Percentiles rank a stretch among this genome's conserved stretches.
These are phyloP conservation scores for Lactarius trivialis DNA, from an alignment of 768 basidiomycete genomes.

Conservation along the genomic window DNA sequence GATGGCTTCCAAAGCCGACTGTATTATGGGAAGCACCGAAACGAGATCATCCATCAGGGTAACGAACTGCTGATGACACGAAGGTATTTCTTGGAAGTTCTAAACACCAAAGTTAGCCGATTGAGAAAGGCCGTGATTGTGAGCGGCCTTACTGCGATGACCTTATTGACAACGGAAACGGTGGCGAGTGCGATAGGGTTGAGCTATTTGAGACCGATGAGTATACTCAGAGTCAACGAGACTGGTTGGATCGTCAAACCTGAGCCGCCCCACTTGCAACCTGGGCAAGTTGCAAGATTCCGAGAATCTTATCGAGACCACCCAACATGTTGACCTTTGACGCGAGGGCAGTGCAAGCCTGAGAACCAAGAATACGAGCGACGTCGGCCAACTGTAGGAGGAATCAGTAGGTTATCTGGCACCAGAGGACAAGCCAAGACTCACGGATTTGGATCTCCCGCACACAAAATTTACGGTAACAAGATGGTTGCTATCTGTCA, in stretches of 20 bases:
- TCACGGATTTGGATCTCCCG: neutral
- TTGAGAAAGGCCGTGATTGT: neutral
- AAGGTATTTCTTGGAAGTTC: neutral
- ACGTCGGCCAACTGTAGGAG: neutral
- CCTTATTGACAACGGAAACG: neutral
- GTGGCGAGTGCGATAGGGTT: neutral
- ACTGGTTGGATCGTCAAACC: neutral
- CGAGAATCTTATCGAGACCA: neutral
- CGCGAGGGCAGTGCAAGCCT: neutral
- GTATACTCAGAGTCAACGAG: neutral
- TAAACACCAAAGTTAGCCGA: neutral
- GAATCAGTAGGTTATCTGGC: neutral
- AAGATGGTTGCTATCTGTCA: neutral
- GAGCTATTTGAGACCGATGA: neutral
- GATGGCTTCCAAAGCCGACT: neutral
- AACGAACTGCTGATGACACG: neutral
- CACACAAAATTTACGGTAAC: neutral
- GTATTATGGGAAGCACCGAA: neutral
- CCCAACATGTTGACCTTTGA: neutral
- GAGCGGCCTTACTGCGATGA: neutral
- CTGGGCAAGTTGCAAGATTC: neutral
- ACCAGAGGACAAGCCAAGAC: neutral
- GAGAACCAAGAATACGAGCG: neutral
- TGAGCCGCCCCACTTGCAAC: neutral
- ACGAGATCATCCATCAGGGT: neutral